Conservation (phyloP, 345 rosid genomes). For the Eucalyptus regnans region DNA sequence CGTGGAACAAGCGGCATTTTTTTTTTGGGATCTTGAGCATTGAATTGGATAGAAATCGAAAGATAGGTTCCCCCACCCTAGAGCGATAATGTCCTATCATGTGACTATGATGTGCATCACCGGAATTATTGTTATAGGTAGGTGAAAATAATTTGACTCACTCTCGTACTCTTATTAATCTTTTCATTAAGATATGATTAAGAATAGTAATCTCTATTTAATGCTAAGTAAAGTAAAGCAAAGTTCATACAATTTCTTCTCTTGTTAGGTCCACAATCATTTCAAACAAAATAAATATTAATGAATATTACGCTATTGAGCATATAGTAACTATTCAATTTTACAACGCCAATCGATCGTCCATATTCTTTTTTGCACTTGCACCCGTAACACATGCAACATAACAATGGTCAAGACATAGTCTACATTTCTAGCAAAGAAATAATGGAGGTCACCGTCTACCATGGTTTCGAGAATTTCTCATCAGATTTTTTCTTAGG, state of each 20-base stretch:
- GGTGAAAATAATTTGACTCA: neutral
- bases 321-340: neutral
- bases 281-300: too few species aligned
- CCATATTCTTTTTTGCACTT: neutral
- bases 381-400: neutral
- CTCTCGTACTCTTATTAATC: neutral
- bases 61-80: neutral
- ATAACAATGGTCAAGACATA: neutral
- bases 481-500: neutral
- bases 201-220: neutral
- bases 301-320: too few species aligned
- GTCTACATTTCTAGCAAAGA: neutral
- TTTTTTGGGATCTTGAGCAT: neutral
- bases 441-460: too few species aligned
- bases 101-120: neutral
- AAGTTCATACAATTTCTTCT: too few species aligned
- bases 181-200: neutral
- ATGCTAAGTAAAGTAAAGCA: neutral
- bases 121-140: neutral
- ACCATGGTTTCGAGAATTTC: neutral
- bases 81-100: neutral
- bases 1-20: neutral
- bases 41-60: neutral
- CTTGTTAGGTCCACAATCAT: neutral
- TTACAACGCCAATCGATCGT: rapidly evolving